phyloP scores from a whole-genome alignment of 495 filamentous ascomycete genomes.

The Lasiosphaeria ovina region DNA sequence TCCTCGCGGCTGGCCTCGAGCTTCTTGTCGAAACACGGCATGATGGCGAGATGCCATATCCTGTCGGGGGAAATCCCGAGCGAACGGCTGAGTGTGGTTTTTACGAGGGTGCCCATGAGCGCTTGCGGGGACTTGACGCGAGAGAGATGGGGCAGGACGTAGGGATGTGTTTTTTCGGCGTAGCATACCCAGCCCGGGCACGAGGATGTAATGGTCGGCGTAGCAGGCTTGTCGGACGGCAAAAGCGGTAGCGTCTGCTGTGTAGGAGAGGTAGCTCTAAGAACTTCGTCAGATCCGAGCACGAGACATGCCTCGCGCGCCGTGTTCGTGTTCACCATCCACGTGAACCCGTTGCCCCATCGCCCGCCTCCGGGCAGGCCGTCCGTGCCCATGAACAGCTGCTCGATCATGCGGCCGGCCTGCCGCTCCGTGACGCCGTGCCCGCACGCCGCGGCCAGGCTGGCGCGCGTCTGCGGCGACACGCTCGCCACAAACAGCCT shows the following conservation, averaged over 20 bases:
- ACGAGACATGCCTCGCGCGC: slow-evolving; percentile 75
- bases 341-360: slow-evolving; percentile 74
- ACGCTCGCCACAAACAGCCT: slow-evolving; percentile 87
- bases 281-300: slow-evolving; percentile 76
- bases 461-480: slow-evolving; percentile 84
- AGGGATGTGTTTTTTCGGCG: slow-evolving; percentile 93
- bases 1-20: slow-evolving; percentile 92
- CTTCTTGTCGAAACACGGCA: slow-evolving; percentile 99
- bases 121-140: slow-evolving; percentile 92
- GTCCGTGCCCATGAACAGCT: slow-evolving; percentile 67
- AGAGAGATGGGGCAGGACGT: slow-evolving; percentile 88
- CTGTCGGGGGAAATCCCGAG: slow-evolving; percentile 70
- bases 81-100: slow-evolving; percentile 71
- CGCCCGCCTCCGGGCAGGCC: slow-evolving; percentile 68
- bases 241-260: not conserved
- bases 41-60: slow-evolving; percentile 91
- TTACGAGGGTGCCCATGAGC: slow-evolving; percentile 81
- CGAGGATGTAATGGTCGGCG: slow-evolving; percentile 81
- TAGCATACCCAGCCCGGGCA: slow-evolving; percentile 99
- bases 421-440: slow-evolving; percentile 68
- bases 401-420: slow-evolving; percentile 77
- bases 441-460: slow-evolving; percentile 78
- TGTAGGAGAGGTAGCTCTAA: slow-evolving; percentile 25
- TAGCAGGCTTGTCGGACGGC: slow-evolving; percentile 33
- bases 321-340: slow-evolving; percentile 83